phyloP scores from a whole-genome alignment of 1,284 basidiomycete genomes.

The Leccinum discolor region DNA sequence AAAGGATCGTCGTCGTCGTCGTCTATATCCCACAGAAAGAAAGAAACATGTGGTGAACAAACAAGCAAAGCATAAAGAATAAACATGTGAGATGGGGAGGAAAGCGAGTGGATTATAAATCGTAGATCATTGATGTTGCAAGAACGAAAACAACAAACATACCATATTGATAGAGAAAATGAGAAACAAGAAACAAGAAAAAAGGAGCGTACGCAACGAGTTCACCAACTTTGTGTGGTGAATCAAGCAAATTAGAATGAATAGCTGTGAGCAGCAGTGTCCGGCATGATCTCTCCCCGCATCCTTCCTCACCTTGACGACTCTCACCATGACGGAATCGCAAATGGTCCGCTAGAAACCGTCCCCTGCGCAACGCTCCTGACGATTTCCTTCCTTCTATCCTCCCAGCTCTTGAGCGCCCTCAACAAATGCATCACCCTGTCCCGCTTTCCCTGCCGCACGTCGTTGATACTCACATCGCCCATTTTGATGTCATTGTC shows the following conservation, averaged over 20 bases:
- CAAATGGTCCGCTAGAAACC: constrained; percentile 24
- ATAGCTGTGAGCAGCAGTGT: background rate
- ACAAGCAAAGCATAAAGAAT: background rate
- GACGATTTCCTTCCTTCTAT: constrained; percentile 59
- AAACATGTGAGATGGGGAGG: background rate
- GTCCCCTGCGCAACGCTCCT: constrained; percentile 52
- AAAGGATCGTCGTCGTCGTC: background rate
- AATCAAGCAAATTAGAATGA: background rate
- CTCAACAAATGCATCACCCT: constrained; percentile 79
- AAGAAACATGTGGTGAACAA: background rate
- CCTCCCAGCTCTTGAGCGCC: constrained; percentile 78
- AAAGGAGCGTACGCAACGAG: background rate
- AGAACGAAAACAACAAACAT: background rate
- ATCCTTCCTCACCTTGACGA: background rate
- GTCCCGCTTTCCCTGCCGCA: constrained; percentile 75
- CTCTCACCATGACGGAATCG: background rate
- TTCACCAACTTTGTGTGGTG: background rate
- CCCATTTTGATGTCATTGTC: constrained; percentile 90
- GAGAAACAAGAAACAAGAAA: background rate
- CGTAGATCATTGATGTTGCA: background rate
- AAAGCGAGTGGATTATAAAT: background rate
- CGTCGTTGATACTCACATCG: constrained; percentile 88
- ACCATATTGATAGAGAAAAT: background rate
- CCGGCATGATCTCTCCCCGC: background rate
- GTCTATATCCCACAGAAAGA: background rate